Percentiles rank a stretch among this genome's conserved stretches.
Conservation (phyloP, 345 rosid species). For the Pugionium cornutum region DNA sequence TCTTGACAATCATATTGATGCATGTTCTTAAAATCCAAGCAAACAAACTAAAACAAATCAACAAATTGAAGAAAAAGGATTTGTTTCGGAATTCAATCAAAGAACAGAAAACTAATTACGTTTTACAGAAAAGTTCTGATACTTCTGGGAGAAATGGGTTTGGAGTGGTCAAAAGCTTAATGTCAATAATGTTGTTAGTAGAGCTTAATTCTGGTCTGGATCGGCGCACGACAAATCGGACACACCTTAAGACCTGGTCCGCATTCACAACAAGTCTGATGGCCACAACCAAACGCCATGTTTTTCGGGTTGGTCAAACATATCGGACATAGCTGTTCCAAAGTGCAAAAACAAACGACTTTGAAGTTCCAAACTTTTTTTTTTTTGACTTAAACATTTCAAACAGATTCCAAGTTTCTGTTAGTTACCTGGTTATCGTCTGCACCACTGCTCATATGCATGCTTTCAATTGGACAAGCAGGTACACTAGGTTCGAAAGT, state of each 20-base stretch:
- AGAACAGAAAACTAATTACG: slow-evolving; percentile 24
- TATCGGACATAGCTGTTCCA: slow-evolving; percentile 75
- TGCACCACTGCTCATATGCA: slow-evolving; percentile 45
- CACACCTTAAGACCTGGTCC: slow-evolving; percentile 73
- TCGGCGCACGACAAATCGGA: slow-evolving; percentile 78
- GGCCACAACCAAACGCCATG: slow-evolving; percentile 99
- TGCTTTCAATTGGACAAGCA: slow-evolving; percentile 46
- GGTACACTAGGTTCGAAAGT: slow-evolving; percentile 65
- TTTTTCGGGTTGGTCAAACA: slow-evolving; percentile 69
- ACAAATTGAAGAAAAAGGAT: background rate
- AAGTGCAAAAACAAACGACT: background rate
- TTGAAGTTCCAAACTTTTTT: background rate
- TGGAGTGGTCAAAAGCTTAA: background rate
- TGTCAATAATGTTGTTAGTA: slow-evolving; percentile 43
- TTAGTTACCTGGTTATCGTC: slow-evolving; percentile 62
- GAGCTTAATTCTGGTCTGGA: slow-evolving; percentile 79
- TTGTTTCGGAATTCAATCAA: slow-evolving; percentile 20
- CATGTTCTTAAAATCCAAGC: slow-evolving; percentile 26
- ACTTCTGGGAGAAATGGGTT: background rate
- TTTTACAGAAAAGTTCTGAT: slow-evolving; percentile 26
- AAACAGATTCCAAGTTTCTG: slow-evolving; percentile 12
- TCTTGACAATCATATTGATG: background rate
- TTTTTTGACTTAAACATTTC: slow-evolving; percentile 2
- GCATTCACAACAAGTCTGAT: slow-evolving; percentile 94
- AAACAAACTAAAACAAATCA: background rate